A percentile compares a stretch with the other conserved stretches of the same genome.
Conservation (phyloP, 2,329 filamentous ascomycete species). For the Phyllosticta citrichinensis region DNA sequence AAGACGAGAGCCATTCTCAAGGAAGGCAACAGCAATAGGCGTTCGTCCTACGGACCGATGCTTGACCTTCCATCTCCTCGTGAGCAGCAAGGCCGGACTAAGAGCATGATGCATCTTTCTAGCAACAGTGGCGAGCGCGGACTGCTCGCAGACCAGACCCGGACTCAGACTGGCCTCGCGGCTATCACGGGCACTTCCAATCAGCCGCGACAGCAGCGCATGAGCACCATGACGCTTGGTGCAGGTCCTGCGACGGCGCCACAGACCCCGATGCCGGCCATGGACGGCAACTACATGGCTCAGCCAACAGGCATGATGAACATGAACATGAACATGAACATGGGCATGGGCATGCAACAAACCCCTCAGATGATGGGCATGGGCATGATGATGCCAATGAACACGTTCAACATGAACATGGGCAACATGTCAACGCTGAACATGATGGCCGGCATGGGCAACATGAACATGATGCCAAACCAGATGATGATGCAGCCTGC, state of each 20-base stretch:
- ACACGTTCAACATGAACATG: background rate
- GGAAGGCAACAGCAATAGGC: background rate
- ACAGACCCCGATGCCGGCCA: background rate
- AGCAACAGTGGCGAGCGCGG: background rate
- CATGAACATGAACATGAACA: background rate
- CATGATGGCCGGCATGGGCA: background rate
- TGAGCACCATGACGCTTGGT: background rate
- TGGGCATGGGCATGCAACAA: background rate
- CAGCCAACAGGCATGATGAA: background rate
- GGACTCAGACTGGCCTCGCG: background rate
- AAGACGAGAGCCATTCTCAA: constrained; percentile 5
- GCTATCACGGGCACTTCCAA: background rate
- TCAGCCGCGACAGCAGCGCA: background rate
- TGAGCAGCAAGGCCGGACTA: background rate
- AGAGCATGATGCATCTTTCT: background rate
- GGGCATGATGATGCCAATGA: background rate
- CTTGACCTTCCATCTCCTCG: background rate
- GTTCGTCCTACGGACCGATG: background rate
- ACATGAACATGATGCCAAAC: background rate
- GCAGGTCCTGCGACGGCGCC: background rate
- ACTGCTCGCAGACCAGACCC: background rate
- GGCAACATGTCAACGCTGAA: background rate
- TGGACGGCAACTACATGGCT: background rate
- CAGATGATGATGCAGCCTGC: background rate
- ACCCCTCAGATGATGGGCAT: background rate